Evolutionary conservation across 495 filamentous ascomycete genomes (phyloP).

Genomic region (Talaromyces proteolyticus): DNA sequence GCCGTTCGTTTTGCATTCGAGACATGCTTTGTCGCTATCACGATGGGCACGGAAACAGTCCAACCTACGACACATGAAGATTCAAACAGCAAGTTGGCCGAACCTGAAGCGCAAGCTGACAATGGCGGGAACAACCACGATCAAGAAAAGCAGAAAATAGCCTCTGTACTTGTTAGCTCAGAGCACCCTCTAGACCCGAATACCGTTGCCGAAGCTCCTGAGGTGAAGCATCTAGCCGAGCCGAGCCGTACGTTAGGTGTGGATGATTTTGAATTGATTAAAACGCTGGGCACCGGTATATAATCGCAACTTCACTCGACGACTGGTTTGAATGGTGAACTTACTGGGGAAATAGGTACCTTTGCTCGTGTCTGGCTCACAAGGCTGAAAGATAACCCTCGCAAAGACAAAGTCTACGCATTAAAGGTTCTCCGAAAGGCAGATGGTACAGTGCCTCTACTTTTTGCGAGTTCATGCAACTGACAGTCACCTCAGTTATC

Average conservation of each 20-base stretch:
- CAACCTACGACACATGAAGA: slow-evolving; percentile 34
- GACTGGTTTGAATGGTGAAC: slow-evolving; percentile 5
- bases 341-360: slow-evolving; percentile 55
- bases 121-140: slow-evolving; percentile 25
- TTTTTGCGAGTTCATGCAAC: neutral
- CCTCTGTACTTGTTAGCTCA: slow-evolving; percentile 35
- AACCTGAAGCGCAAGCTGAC: slow-evolving; percentile 12
- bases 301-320: slow-evolving; percentile 1
- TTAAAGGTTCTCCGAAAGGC: slow-evolving; percentile 91
- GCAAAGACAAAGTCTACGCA: slow-evolving; percentile 73
- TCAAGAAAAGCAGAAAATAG: slow-evolving; percentile 43
- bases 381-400: slow-evolving; percentile 52
- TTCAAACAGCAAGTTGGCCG: slow-evolving; percentile 28
- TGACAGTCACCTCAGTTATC: slow-evolving; percentile 56
- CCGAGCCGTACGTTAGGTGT: slow-evolving; percentile 42
- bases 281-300: slow-evolving; percentile 84
- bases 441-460: slow-evolving; percentile 45
- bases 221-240: slow-evolving; percentile 49
- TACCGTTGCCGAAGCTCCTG: slow-evolving; percentile 46
- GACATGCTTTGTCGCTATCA: slow-evolving; percentile 30
- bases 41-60: slow-evolving; percentile 40
- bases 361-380: slow-evolving; percentile 94
- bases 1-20: slow-evolving; percentile 8
- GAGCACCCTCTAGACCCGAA: slow-evolving; percentile 44
- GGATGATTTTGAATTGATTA: slow-evolving; percentile 76